Base-by-base conservation (phyloP, 306 rosid genomes). In the Medicago lupulina region DNA sequence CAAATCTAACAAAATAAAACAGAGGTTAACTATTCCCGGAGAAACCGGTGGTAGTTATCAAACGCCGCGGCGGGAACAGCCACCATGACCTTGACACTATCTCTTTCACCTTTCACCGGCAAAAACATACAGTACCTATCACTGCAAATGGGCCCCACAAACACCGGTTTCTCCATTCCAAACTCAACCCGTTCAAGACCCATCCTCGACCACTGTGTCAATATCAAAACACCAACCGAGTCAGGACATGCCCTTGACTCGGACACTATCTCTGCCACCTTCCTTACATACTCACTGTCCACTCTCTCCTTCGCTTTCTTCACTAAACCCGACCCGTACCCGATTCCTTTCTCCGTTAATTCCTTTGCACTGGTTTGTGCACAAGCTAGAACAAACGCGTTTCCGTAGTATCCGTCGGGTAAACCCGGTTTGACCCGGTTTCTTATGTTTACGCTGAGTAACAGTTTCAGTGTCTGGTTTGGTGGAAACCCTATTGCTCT, bases 191-290 rank as follows among this genome's bases (percentile, higher is more conserved):
- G 82, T 36, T 94, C 97, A 11, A 94, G 58, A 0, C 97, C 98
- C 77, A 94, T 47, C 85, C 97, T 89, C 73, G 98, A 94, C 98
- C 98, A 94, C 77, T 92, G 97, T 0, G 98, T 86, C 66, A 94
- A 9, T 12, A 94, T 87, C 59, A 94, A 71, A 34, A 90, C 97
- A 6, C 98, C 98, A 6, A 88, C 95, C 62, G 80, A 84, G 87
- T 92, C 98, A 0, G 96, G 96, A 85, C 84, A 7, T 85, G 89
- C 87, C 13, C 80, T 83, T 19, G 79, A 76, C 88, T 83, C 87
- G 41, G 89, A 72, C 62, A 94, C 91, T 47, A 77, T 77, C 79
- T 88, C 90, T 17, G 54, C 51, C 83, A 94, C 93, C 13, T 76
- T 77, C 64, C 82, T 80, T 83, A 92, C 98, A 85, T 88, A 76